Evolutionary conservation across 1,139 yeast genomes (phyloP).

Genomic region (Casaregolazyma suthepensis): DNA sequence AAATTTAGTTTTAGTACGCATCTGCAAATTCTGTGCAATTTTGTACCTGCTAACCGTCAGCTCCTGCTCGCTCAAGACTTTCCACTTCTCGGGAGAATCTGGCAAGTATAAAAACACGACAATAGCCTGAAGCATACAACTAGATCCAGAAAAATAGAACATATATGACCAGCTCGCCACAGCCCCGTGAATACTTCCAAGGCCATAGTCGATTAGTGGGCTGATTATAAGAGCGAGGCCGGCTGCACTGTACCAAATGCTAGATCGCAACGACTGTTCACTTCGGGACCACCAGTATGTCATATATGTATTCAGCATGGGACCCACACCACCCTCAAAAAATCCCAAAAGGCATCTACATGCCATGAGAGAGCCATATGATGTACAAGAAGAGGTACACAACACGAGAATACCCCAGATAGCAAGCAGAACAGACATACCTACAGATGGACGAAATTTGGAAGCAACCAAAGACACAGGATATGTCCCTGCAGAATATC

Average conservation of each 20-base stretch:
- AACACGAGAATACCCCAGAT: slow-evolving; percentile 11
- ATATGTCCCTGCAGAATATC: slow-evolving; percentile 36
- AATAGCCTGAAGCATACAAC: slow-evolving; percentile 42
- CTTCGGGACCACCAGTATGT: slow-evolving; percentile 42
- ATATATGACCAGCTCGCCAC: slow-evolving; percentile 37
- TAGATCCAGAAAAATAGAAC: slow-evolving; percentile 28
- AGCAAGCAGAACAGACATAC: slow-evolving; percentile 9
- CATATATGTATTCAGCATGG: slow-evolving; percentile 11
- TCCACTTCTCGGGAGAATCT: slow-evolving; percentile 48
- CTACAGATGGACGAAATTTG: slow-evolving; percentile 24
- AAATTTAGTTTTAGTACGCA: slow-evolving; percentile 48
- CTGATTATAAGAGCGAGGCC: slow-evolving; percentile 35
- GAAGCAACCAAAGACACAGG: slow-evolving; percentile 34
- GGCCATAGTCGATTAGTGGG: slow-evolving; percentile 31
- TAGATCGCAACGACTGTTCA: slow-evolving; percentile 42
- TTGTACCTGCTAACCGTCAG: slow-evolving; percentile 44
- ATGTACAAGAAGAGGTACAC: slow-evolving; percentile 11
- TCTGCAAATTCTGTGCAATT: slow-evolving; percentile 39
- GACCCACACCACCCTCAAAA: slow-evolving; percentile 48
- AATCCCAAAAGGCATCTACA: slow-evolving; percentile 31
- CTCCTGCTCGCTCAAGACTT: slow-evolving; percentile 47
- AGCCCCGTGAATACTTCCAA: slow-evolving; percentile 37
- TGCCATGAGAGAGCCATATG: slow-evolving; percentile 11
- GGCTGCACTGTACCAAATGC: slow-evolving; percentile 17
- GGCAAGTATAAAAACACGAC: slow-evolving; percentile 44